Percentiles rank a stretch among this genome's conserved stretches.
Conservation (phyloP, 805 yeast genomes). For the Kuraishia ogatae region DNA sequence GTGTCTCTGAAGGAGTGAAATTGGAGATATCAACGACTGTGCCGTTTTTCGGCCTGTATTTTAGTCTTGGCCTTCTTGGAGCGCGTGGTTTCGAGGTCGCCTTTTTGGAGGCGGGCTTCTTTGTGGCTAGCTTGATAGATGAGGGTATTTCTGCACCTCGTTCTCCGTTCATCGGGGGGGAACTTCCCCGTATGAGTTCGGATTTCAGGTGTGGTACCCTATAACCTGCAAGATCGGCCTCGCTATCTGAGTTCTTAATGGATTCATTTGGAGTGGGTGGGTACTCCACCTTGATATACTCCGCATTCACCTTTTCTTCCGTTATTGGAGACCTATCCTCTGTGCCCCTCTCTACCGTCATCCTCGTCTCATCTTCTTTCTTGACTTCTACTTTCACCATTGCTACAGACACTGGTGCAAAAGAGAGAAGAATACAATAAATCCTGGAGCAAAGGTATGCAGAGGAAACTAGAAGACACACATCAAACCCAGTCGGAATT, state of each 20-base stretch:
- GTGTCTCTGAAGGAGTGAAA: slow-evolving; percentile 14
- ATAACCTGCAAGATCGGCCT: not conserved
- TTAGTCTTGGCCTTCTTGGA: slow-evolving; percentile 34
- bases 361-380: not conserved
- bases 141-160: not conserved
- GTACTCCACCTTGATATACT: not conserved
- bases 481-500: too few relatives aligned
- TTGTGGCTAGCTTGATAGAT: not conserved
- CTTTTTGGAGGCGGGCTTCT: not conserved
- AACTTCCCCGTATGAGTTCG: not conserved
- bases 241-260: slow-evolving; percentile 1
- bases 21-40: slow-evolving; percentile 30
- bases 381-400: too few relatives aligned
- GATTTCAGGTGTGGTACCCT: not conserved
- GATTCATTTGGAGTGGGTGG: slow-evolving; percentile 2
- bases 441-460: too few relatives aligned
- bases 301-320: not conserved
- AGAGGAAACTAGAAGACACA: too few relatives aligned
- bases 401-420: too few relatives aligned
- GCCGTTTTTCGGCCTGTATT: slow-evolving; percentile 37
- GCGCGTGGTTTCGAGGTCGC: not conserved
- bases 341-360: not conserved
- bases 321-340: not conserved
- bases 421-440: too few relatives aligned
- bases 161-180: not conserved